Base-by-base conservation (phyloP, 345 rosid species). In the Populus ilicifolia region DNA sequence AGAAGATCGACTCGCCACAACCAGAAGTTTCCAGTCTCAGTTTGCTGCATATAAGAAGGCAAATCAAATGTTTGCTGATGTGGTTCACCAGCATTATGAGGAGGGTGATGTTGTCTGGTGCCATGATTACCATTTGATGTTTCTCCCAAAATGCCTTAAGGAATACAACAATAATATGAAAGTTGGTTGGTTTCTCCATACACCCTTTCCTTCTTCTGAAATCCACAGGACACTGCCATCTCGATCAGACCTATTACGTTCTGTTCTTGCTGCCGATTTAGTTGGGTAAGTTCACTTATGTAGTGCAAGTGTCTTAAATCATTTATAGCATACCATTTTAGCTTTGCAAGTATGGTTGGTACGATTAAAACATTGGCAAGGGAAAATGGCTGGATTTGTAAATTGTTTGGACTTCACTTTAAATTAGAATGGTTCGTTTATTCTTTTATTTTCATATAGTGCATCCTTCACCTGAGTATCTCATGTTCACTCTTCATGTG, bases 151-250 rank as follows among this genome's bases (percentile, higher is more conserved):
- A 83, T 96, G 97, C 85, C 86, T 96, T 0, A 96, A 96, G 85
- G 95, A 94, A 8, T 73, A 89, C 76, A 94, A 96, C 79, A 86
- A 75, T 75, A 78, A 85, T 25, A 96, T 94, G 99, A 96, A 96
- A 89, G 99, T 96, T 83, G 99, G 99, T 67, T 96, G 99, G 99
- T 96, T 96, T 88, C 99, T 96, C 83, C 99, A 96, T 76, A 96
- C 99, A 46, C 99, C 98, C 25, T 96, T 96, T 80, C 99, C 99
- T 80, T 96, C 99, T 17, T 96, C 99, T 71, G 99, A 96, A 88
- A 96, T 96, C 80, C 97, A 94, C 72, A 89, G 99, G 87, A 94
- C 96, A 36, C 86, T 96, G 83, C 99, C 99, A 56, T 96, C 99
- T 72, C 87, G 99, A 56, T 91, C 99, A 0, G 97, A 96, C 88